Evolutionary conservation across 2,329 filamentous ascomycete genomes (phyloP).

Genomic region (Pseudogymnoascus sp.): DNA sequence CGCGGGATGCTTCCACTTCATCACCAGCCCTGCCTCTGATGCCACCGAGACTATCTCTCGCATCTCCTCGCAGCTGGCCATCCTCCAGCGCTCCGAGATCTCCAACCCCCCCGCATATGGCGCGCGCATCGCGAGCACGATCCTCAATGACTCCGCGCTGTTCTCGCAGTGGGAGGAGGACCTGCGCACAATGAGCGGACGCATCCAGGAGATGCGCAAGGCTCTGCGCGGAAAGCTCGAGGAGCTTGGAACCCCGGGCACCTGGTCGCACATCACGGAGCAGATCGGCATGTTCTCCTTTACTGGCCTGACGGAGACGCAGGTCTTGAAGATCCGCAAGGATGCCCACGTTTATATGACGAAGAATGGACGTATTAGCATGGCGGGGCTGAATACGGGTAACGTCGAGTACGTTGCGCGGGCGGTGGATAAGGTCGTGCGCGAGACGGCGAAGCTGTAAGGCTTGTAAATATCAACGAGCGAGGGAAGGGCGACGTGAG

Average conservation of each 20-base stretch:
- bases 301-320: constrained; percentile 66
- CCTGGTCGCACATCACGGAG: constrained; percentile 94
- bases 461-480: neutral
- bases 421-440: constrained; percentile 77
- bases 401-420: constrained; percentile 92
- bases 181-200: constrained; percentile 84
- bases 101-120: constrained; percentile 94
- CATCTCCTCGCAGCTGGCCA: constrained; percentile 80
- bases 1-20: constrained; percentile 91
- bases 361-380: constrained; percentile 96
- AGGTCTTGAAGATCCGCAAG: constrained; percentile 62
- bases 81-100: constrained; percentile 95
- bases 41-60: constrained; percentile 51
- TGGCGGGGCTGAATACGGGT: constrained; percentile 90
- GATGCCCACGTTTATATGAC: constrained; percentile 82
- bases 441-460: constrained; percentile 17
- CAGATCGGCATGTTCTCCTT: constrained; percentile 99
- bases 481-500: neutral
- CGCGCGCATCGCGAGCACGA: constrained; percentile 73
- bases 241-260: constrained; percentile 74
- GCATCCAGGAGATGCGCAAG: constrained; percentile 87
- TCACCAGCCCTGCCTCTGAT: constrained; percentile 64
- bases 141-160: constrained; percentile 74
- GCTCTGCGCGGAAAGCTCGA: constrained; percentile 73
- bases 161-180: constrained; percentile 92